Base-by-base conservation (phyloP, 169 alveolate species). In the Plasmodium ovale region DNA sequence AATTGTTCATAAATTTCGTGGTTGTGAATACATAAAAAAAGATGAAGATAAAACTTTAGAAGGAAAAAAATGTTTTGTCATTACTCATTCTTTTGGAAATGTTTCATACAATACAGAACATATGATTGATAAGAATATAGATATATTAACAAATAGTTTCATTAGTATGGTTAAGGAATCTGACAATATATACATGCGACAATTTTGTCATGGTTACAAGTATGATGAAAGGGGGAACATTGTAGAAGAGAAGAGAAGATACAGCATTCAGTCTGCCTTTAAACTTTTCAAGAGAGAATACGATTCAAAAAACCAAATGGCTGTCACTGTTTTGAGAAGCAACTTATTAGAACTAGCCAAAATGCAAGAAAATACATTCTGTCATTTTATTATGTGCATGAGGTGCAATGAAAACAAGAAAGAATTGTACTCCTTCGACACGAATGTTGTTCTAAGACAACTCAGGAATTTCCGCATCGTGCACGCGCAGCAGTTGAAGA, bases 371-470 rank as follows among this genome's bases (percentile, higher is more conserved):
- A 49, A 23, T n/a, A 82, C 72, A 0, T 82, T 58, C 51, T 82
- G 90, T 27, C 90, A 82, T 29, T 67, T 82, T 31, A 82, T 82
- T 29, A 12, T 82, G 31, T 82, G 90, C 49, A 82, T 82, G 53
- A 65, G 33, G 10, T 27, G 84, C 4, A 58, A 67, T 16, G 58
- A 35, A 12, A 53, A 44, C 12, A 58, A 68, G 35, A 49, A 14
- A 4, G 60, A 19, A 1, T 19, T 16, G 7, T 16, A 23, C 33
- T 7, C 16, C n/a, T 65, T 82, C 35, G 90, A 82, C n/a, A 59
- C 29, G 4, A 37, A 37, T 1, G 23, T 82, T 10, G 84, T 82
- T 9, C 35, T 82, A 12, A 25, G 2, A 0, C 90, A 82, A 42
- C 9, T 82, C 1, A 67, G 16, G 37, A 49, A 29, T 5, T 51